Base-by-base conservation (phyloP, 1,284 basidiomycete species). In the Cryptococcus sp. region DNA sequence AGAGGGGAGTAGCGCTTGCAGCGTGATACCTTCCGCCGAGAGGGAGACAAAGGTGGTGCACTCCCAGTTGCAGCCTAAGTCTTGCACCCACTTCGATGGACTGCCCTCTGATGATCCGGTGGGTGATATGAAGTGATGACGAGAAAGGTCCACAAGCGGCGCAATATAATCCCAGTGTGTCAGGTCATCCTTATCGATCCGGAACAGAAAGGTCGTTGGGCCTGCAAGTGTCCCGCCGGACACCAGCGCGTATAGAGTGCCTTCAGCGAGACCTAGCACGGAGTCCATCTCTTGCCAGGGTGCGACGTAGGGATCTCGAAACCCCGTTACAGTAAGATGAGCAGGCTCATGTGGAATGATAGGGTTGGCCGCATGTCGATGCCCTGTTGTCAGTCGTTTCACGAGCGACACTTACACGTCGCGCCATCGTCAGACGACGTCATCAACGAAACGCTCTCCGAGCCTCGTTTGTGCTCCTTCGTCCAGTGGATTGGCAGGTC, bases 31-130 rank as follows among this genome's bases (percentile, higher is more conserved):
- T 7, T 31, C 28, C 28, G 28, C 7, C 28, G 7, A 1, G 16
- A 56, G 39, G 16, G 38, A 38, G 31, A 53, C 7, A 39, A 57
- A 51, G 32, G 39, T 52, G 10, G 44, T 48, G 31, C 58, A 60
- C 45, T 60, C 58, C 50, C 54, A 52, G 36, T 60, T 60, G 21
- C 36, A 22, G 21, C 58, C 58, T 2, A 56, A 32, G 34, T 60
- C 56, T 18, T 48, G n/a, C n/a, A n/a, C n/a, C n/a, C n/a, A n/a
- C n/a, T n/a, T n/a, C n/a, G n/a, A n/a, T n/a, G n/a, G n/a, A n/a
- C n/a, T n/a, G n/a, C n/a, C n/a, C n/a, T n/a, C 50, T 14, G 45
- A 40, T 52, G 48, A 52, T 33, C 28, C 47, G 23, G 18, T 31
- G n/a, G n/a, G n/a, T 9, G 50, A 46, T 19, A 28, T 7, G 32